phyloP scores from a whole-genome alignment of 768 basidiomycete species.

The Suillus bovinus region DNA sequence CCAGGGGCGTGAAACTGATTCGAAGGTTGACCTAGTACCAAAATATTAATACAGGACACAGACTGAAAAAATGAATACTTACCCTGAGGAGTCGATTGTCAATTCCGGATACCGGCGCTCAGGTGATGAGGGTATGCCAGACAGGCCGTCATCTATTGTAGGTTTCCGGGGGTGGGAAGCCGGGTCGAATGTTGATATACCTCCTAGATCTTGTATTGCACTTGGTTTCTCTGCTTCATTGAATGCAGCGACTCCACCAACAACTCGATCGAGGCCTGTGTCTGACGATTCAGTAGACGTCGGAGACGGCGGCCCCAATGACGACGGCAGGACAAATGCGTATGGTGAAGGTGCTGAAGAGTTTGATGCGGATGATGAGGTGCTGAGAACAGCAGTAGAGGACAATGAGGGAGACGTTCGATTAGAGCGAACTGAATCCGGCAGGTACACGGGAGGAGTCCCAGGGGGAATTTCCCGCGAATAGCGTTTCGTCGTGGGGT shows the following conservation, averaged over 20 bases:
- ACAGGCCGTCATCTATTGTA: slow-evolving; percentile 19
- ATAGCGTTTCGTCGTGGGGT: slow-evolving; percentile 55
- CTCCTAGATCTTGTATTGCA: slow-evolving; percentile 23
- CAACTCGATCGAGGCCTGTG: slow-evolving; percentile 45
- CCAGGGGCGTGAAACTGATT: slow-evolving; percentile 17
- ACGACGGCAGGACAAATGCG: slow-evolving; percentile 66
- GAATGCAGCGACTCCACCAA: background rate
- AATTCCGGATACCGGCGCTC: slow-evolving; percentile 19
- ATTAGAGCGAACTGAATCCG: slow-evolving; percentile 35
- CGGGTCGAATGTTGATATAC: slow-evolving; percentile 27
- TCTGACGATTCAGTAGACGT: slow-evolving; percentile 64
- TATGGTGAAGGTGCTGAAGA: slow-evolving; percentile 52
- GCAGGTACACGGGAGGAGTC: slow-evolving; percentile 31
- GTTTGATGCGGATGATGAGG: slow-evolving; percentile 26
- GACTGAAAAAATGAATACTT: slow-evolving; percentile 11
- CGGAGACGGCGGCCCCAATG: slow-evolving; percentile 76
- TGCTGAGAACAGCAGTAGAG: slow-evolving; percentile 14
- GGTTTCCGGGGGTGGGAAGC: slow-evolving; percentile 16
- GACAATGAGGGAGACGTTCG: slow-evolving; percentile 39
- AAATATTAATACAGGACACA: slow-evolving; percentile 1
- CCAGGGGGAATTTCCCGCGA: slow-evolving; percentile 50
- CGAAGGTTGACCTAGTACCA: slow-evolving; percentile 14
- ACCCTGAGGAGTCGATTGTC: slow-evolving; percentile 16
- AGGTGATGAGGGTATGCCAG: slow-evolving; percentile 15
- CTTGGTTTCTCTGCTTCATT: background rate